Evolutionary conservation across 495 filamentous ascomycete species (phyloP), one percentile per base, ranked within the genome.

Genomic region (Aspergillus bertholletiae): DNA sequence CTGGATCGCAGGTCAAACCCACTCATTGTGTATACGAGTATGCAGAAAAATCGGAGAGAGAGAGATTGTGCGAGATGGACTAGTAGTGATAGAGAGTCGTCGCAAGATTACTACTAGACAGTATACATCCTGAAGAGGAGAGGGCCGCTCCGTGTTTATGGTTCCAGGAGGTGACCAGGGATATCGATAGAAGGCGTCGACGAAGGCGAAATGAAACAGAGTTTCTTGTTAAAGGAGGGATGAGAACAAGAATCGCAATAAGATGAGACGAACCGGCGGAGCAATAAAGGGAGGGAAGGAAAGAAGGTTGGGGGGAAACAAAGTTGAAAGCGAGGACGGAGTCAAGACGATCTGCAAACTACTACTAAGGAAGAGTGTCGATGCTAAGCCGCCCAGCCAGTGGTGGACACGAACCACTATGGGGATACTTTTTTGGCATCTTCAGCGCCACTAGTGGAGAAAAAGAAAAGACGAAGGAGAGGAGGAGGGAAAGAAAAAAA

Each of bases 1-100:
- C 74, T 76, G 44, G 72, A 77, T 43, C 75, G 71, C 18, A 73
- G 53, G 45, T 77, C 73, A 61, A 67, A 65, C 30, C 61, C 61
- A 49, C 74, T 76, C 77, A 80, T 80, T 44, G 24, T 67, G 62
- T 41, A 20, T 48, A 55, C 46, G 47, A 35, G 41, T 51, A n/a
- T 46, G 5, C 11, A 20, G 20, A 22, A 12, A 43, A 8, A 43
- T 18, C 5, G 37, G 26, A 18, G 43, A 35, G 27, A 43, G 28
- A 17, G 26, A 41, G 26, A n/a, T 18, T 18, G 34, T 41, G 53
- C 35, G 49, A 21, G 22, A 28, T 39, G 8, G 34, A 23, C 28
- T 49, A 49, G 32, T 30, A 45, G n/a, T 28, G n/a, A n/a, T n/a
- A 51, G 40, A 41, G 30, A 20, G 37, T 23, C 47, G 59, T 57